Evolutionary conservation across 345 rosid species (phyloP), one percentile per base, ranked within the genome.

Genomic region (Pelargonium nanum): DNA sequence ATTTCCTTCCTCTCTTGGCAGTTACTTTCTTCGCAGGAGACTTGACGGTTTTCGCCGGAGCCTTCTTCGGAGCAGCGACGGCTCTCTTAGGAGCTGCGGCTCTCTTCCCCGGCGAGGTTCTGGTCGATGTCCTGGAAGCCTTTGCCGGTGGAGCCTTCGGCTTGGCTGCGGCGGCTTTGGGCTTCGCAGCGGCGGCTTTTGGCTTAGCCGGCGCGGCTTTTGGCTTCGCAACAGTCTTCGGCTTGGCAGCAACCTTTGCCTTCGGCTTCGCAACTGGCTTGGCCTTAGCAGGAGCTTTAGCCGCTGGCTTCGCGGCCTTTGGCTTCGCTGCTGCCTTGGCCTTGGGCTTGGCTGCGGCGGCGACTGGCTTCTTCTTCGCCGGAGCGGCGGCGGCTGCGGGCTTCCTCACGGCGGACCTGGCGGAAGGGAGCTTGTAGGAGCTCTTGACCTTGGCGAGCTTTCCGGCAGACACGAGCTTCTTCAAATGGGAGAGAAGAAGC

Each of bases 381-480:
- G 67, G 45, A 34, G 62, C 62, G 15, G 67, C 61, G 6, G 61
- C 65, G 13, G 40, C 50, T 22, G 44, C 56, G 17, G 70, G 50
- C 56, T 57, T 63, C 5, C 19, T 45, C n/a, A 55, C 78, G 19
- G 85, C 71, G 45, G 85, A 53, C 44, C 48, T 73, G n/a, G 68
- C 72, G 0, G 95, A 15, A 0, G 90, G 88, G 0, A 90, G 72
- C 71, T 90, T 90, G 72, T 76, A 91, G 1, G 97, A 91, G 20
- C 64, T 74, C 54, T 88, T 91, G 50, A 87, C 91, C 66, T 88
- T 91, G 1, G 77, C 85, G 25, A 91, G 58, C 72, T 83, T 87
- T 19, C 68, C 96, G 2, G 88, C 58, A 25, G 85, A 76, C 5
- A 85, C 96, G 6, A 87, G 85, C 71, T 85, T 81, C 77, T 83